A percentile compares a stretch with the other conserved stretches of the same genome.
These are phyloP conservation scores for Tolypocladium pustulatum DNA, from an alignment of 2,329 filamentous ascomycete genomes.

Conservation along the genomic window DNA sequence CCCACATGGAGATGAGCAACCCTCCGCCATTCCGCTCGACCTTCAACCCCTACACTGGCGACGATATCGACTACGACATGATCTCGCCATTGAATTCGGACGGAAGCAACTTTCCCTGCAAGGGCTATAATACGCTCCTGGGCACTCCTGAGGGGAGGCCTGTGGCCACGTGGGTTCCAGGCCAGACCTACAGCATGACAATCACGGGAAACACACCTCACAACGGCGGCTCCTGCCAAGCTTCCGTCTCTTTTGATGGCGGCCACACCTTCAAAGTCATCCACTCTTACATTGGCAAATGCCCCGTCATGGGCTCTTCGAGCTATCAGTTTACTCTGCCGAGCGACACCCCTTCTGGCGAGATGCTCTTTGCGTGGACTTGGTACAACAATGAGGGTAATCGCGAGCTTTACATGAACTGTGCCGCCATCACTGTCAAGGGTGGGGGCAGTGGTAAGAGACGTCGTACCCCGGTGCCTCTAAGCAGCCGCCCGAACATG, in stretches of 20 bases:
- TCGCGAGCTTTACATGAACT: constrained; percentile 83
- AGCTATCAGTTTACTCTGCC: constrained; percentile 59
- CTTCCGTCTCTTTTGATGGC: constrained; percentile 63
- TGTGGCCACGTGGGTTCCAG: constrained; percentile 52
- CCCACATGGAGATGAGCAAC: constrained; percentile 46
- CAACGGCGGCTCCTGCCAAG: constrained; percentile 65
- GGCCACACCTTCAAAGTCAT: constrained; percentile 61
- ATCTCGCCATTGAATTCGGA: constrained; percentile 51
- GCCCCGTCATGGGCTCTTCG: constrained; percentile 32
- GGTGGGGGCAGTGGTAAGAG: constrained; percentile 25
- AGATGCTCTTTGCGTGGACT: constrained; percentile 63
- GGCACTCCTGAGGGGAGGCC: constrained; percentile 38
- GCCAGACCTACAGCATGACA: constrained; percentile 51
- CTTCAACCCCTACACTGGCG: constrained; percentile 35
- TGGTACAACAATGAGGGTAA: constrained; percentile 72
- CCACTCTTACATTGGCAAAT: constrained; percentile 45
- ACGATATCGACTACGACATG: constrained; percentile 58
- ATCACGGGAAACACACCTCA: constrained; percentile 54
- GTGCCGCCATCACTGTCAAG: constrained; percentile 56
- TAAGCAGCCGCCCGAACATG: constrained; percentile 51
- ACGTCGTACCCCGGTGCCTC: constrained; percentile 18
- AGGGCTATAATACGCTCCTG: constrained; percentile 45
- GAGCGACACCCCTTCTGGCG: constrained; percentile 43
- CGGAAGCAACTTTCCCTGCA: constrained; percentile 66
- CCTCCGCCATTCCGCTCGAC: constrained; percentile 44